These are phyloP conservation scores for Cyclotella choctawhatcheeana DNA, from an alignment of 108 stramenopile species.

Conservation along the genomic window DNA sequence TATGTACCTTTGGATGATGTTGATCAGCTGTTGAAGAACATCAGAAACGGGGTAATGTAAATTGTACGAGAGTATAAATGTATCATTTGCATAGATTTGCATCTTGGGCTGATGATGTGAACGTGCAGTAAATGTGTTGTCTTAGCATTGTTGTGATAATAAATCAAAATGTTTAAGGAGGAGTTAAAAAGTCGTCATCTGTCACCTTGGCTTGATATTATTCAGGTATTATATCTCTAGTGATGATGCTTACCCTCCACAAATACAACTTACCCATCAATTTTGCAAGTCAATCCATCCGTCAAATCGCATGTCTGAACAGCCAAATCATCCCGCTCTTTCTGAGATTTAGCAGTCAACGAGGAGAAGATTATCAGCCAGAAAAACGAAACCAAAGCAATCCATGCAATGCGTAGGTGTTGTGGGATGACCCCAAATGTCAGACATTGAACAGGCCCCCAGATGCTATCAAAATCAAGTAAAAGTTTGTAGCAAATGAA, in stretches of 20 bases:
- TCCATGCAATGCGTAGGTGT: constrained; percentile 47
- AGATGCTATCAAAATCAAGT: constrained; percentile 31
- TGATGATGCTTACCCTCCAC: too few species aligned
- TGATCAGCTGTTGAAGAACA: constrained; percentile 29
- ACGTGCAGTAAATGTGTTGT: too few species aligned
- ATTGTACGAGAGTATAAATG: not conserved
- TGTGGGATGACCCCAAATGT: constrained; percentile 43
- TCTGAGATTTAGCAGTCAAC: constrained; percentile 36
- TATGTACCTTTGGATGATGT: constrained; percentile 30
- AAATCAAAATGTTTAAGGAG: too few species aligned
- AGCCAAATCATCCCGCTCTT: constrained; percentile 22
- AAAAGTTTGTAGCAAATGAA: not conserved
- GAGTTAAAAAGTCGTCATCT: too few species aligned
- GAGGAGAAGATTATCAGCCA: constrained; percentile 40
- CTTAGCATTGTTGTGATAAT: too few species aligned
- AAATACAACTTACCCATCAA: constrained; percentile 15
- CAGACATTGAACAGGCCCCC: constrained; percentile 31
- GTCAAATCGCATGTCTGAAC: constrained; percentile 13
- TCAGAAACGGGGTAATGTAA: constrained; percentile 25
- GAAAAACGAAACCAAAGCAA: constrained; percentile 43
- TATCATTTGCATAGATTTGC: too few species aligned
- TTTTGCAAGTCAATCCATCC: constrained; percentile 25
- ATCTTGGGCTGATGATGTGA: too few species aligned
- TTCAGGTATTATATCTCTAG: too few species aligned
- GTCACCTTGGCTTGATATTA: too few species aligned